A percentile compares a stretch with the other conserved stretches of the same genome.
Evolutionary conservation across 164 flowering plant species (phyloP).

Genomic region (Chimonanthus praecox): DNA sequence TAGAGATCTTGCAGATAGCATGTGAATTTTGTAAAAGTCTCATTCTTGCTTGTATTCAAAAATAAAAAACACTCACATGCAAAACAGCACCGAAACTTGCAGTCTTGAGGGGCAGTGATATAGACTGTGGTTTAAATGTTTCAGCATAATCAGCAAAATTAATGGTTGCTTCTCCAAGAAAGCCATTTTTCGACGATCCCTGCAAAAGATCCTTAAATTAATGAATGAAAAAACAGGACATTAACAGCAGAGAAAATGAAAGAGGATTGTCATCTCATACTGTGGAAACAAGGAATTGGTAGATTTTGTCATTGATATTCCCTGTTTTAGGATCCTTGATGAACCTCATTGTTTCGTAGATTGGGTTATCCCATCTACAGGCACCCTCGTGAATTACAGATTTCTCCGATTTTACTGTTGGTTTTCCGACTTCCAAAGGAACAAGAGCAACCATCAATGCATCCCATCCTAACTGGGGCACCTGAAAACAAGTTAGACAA

Average conservation of each 20-base stretch:
- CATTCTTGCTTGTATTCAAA: background rate
- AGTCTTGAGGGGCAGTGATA: conserved; percentile 58
- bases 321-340: conserved; percentile 63
- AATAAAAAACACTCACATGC: conserved; percentile 50
- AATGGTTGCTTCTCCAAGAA: conserved; percentile 67
- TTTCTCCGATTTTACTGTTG: conserved; percentile 59
- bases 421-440: conserved; percentile 77
- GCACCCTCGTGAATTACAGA: conserved; percentile 49
- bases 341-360: conserved; percentile 68
- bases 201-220: conserved; percentile 23
- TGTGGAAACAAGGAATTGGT: conserved; percentile 53
- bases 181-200: conserved; percentile 79
- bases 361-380: conserved; percentile 79
- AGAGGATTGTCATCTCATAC: conserved; percentile 28
- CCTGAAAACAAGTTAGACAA: conserved; percentile 29
- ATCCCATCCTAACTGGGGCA: conserved; percentile 48
- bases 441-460: conserved; percentile 57
- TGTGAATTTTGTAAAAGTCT: background rate
- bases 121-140: conserved; percentile 44
- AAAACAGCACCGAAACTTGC: conserved; percentile 53
- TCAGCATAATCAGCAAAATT: conserved; percentile 72
- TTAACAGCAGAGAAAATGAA: background rate
- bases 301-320: conserved; percentile 55
- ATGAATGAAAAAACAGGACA: background rate
- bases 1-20: background rate